These are phyloP conservation scores for Senna tora DNA, from an alignment of 306 rosid species.

Conservation along the genomic window DNA sequence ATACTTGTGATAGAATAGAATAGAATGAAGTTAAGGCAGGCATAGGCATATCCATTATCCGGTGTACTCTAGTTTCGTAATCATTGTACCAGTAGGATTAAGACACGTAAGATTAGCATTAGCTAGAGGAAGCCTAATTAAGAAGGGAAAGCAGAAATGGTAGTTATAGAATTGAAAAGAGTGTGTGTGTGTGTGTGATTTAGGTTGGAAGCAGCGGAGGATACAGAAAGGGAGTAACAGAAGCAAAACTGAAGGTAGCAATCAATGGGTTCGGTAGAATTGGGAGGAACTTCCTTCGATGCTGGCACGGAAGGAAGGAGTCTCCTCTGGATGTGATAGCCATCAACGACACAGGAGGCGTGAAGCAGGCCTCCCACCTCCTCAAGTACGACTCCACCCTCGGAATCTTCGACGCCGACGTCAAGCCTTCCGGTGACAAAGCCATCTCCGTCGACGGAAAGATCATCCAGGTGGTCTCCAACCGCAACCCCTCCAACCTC, in stretches of 20 bases:
- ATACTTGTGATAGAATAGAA: slow-evolving; percentile 9
- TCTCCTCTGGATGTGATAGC: slow-evolving; percentile 93
- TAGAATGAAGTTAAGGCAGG: not conserved
- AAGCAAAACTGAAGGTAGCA: slow-evolving; percentile 92
- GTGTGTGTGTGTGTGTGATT: not conserved
- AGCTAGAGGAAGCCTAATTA: no score
- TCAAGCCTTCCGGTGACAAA: slow-evolving; percentile 71
- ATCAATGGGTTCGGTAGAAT: slow-evolving; percentile 96
- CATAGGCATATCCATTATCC: no score
- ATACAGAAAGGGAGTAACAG: slow-evolving; percentile 64
- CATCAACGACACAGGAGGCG: slow-evolving; percentile 95
- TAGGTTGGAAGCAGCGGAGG: slow-evolving; percentile 69
- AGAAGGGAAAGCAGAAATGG: no score
- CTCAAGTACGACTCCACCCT: slow-evolving; percentile 97
- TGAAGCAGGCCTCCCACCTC: slow-evolving; percentile 98
- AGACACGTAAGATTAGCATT: slow-evolving; percentile 2
- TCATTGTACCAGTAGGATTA: not conserved
- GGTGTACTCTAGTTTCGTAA: not conserved
- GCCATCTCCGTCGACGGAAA: slow-evolving; percentile 91
- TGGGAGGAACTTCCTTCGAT: slow-evolving; percentile 94
- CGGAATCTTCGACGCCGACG: slow-evolving; percentile 92
- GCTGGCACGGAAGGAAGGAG: slow-evolving; percentile 98
- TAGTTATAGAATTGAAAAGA: no score
- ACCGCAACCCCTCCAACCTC: slow-evolving; percentile 77
- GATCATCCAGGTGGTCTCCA: slow-evolving; percentile 80